phyloP scores from a whole-genome alignment of 108 stramenopile genomes.

The Epithemia pelagica region DNA sequence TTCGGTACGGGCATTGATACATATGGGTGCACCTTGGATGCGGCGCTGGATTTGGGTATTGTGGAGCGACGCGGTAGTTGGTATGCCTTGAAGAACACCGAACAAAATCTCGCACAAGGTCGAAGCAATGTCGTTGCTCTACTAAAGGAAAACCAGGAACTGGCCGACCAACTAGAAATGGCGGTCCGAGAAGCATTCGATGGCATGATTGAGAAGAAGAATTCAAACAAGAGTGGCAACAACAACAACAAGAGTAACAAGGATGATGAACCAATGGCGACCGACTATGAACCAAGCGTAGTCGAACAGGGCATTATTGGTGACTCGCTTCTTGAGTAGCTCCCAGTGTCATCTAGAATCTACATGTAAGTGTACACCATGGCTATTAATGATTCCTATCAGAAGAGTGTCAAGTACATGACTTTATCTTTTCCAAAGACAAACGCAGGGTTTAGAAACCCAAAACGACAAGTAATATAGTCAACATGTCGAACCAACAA shows the following conservation, averaged over 20 bases:
- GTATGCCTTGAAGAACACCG: conserved; percentile 56
- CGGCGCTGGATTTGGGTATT: conserved; percentile 72
- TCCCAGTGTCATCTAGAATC: too few relatives aligned
- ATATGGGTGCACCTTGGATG: conserved; percentile 80
- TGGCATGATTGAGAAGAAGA: conserved; percentile 14
- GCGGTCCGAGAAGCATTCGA: conserved; percentile 56
- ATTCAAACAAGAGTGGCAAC: too few relatives aligned
- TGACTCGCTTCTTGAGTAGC: background rate
- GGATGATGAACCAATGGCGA: too few relatives aligned
- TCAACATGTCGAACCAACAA: too few relatives aligned
- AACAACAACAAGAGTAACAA: too few relatives aligned
- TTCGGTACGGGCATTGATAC: conserved; percentile 86
- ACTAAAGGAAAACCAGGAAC: conserved; percentile 46
- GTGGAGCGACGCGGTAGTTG: conserved; percentile 83
- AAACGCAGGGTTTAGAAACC: too few relatives aligned
- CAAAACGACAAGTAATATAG: too few relatives aligned
- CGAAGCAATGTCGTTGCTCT: conserved; percentile 52
- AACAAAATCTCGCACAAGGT: conserved; percentile 79
- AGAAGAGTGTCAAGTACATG: too few relatives aligned
- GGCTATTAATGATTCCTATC: too few relatives aligned
- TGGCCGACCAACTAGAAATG: conserved; percentile 40
- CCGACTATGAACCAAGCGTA: too few relatives aligned
- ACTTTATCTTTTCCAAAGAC: too few relatives aligned
- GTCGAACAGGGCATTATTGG: background rate
- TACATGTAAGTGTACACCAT: too few relatives aligned